Conservation (phyloP, 2,329 filamentous ascomycete genomes). For the Amauroascus niger region DNA sequence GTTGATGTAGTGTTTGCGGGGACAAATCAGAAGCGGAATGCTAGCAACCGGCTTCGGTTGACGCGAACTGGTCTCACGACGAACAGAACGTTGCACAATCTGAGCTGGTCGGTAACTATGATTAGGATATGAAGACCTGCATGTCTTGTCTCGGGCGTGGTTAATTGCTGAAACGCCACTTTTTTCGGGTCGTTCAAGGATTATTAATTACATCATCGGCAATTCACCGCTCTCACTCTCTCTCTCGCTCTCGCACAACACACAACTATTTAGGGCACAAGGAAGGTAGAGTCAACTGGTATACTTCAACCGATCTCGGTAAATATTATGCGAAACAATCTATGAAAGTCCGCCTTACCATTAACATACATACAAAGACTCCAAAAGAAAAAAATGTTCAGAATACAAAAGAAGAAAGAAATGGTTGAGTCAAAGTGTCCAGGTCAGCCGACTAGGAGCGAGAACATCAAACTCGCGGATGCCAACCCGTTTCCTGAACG, state of each 20-base stretch:
- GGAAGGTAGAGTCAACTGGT: not conserved
- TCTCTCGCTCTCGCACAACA: too few relatives aligned
- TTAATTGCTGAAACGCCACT: not conserved
- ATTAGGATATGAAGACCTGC: too few relatives aligned
- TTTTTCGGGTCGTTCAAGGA: not conserved
- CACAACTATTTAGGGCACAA: too few relatives aligned
- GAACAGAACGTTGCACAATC: too few relatives aligned
- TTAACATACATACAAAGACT: slow-evolving; percentile 1
- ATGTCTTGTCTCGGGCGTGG: too few relatives aligned
- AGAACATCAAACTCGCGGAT: not conserved
- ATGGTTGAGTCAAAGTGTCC: not conserved
- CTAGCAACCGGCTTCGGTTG: too few relatives aligned
- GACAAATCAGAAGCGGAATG: too few relatives aligned
- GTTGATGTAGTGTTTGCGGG: too few relatives aligned
- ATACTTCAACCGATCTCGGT: not conserved
- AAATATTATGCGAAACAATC: not conserved
- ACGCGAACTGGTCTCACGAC: too few relatives aligned
- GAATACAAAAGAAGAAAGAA: slow-evolving; percentile 9
- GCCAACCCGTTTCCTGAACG: not conserved
- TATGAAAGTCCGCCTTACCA: not conserved
- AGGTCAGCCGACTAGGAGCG: not conserved
- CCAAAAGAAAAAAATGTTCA: not conserved
- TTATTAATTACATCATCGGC: not conserved
- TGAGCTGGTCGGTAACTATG: too few relatives aligned
- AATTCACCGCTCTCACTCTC: not conserved